phyloP scores from a whole-genome alignment of 345 rosid species.

The Syzygium oleosum region DNA sequence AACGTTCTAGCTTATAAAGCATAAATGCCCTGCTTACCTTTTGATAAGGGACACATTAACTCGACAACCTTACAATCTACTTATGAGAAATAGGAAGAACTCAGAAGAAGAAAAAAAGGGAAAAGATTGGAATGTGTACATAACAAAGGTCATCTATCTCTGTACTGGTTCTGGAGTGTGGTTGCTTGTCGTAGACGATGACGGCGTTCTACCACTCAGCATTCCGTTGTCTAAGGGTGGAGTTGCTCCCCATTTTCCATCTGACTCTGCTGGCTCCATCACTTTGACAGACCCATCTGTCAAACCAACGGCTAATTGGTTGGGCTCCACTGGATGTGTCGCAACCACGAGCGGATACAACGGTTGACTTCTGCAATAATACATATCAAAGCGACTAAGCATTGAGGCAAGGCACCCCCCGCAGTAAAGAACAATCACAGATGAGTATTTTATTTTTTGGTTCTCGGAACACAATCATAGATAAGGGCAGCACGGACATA shows the following conservation, averaged over 20 bases:
- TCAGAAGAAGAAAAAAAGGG: not conserved
- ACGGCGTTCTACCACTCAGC: conserved; percentile 28
- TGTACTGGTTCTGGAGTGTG: conserved; percentile 33
- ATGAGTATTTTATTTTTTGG: not conserved
- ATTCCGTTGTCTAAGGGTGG: conserved; percentile 35
- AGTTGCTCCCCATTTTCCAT: conserved; percentile 45
- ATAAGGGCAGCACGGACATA: not conserved
- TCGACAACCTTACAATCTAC: not conserved
- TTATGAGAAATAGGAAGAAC: not conserved
- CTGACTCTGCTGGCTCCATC: conserved; percentile 51
- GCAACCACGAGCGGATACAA: conserved; percentile 46
- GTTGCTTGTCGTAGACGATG: conserved; percentile 28
- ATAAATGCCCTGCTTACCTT: not conserved
- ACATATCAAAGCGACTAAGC: not conserved
- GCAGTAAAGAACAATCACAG: not conserved
- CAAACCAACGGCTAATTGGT: conserved; percentile 59
- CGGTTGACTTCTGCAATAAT: conserved; percentile 16
- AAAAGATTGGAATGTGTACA: not conserved
- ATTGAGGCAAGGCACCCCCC: not conserved
- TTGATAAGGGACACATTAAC: not conserved
- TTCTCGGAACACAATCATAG: not conserved
- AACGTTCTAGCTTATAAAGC: not conserved
- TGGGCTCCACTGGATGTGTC: conserved; percentile 66
- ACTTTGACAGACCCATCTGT: conserved; percentile 57
- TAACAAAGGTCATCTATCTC: conserved; percentile 14